Conservation (phyloP, 306 rosid genomes). For the Macrotyloma uniflorum region DNA sequence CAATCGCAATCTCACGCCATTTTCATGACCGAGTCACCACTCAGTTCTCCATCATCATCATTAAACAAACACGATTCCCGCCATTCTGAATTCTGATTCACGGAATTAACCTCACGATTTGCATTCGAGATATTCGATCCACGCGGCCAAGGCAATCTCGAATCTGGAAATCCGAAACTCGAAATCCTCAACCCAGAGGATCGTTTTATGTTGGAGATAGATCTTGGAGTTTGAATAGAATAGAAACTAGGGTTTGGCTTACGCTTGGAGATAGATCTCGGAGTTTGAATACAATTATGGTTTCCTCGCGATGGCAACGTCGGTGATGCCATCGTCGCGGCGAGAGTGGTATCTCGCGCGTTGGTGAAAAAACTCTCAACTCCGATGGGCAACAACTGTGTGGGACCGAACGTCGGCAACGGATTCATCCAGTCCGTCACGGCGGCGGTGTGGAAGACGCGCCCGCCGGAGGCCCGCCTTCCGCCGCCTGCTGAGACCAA, state of each 20-base stretch:
- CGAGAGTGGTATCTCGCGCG: slow-evolving; percentile 39
- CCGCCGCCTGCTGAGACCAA: slow-evolving; percentile 55
- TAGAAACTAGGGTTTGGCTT: slow-evolving; percentile 22
- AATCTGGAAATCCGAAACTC: neutral
- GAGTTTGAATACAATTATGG: slow-evolving; percentile 14
- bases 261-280: slow-evolving; percentile 20
- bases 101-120: neutral
- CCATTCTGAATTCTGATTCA: too few species aligned
- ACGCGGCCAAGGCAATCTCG: neutral
- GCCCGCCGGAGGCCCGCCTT: slow-evolving; percentile 69
- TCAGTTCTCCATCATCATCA: neutral
- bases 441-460: slow-evolving; percentile 70
- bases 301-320: neutral
- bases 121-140: neutral
- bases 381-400: slow-evolving; percentile 93
- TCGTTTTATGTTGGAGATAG: slow-evolving; percentile 2
- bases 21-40: neutral
- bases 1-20: neutral
- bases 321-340: slow-evolving; percentile 47
- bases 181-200: neutral
- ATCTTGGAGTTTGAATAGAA: neutral
- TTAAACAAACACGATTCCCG: too few species aligned
- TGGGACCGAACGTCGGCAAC: slow-evolving; percentile 68
- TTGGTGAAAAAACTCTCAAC: slow-evolving; percentile 31
- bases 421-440: slow-evolving; percentile 77